Base-by-base conservation (phyloP, 1,284 basidiomycete species). In the Mrakiaceae sp. region DNA sequence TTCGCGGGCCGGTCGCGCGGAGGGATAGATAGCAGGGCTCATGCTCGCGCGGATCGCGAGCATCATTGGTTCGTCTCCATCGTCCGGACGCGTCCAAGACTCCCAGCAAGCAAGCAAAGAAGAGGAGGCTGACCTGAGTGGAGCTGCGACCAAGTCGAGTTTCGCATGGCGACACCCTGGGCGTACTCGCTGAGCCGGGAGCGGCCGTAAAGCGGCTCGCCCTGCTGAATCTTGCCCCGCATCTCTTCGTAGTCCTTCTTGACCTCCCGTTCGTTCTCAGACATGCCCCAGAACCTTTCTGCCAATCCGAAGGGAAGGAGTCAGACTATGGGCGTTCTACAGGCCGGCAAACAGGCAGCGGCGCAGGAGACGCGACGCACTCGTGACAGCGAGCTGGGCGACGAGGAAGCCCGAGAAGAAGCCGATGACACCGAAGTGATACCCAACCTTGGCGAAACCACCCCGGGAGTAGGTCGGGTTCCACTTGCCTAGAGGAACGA, bases 271-370 rank as follows among this genome's bases (percentile, higher is more conserved):
- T 83, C 84, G 79, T 99, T 99, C 80, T 98, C 95, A 39, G 82
- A 80, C 88, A 90, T 94, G 60, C 95, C 95, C 90, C 90, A 94
- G 82, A 98, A 95, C 55, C 95, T 92, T 77, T 87, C 93, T 92
- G 51, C 40, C 6, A 8, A 55, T 64, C 47, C n/a, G 87, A 68
- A 93, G 80, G 10, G 84, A 82, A 47, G 81, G 80, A 12, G 91
- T 91, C 72, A 88, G 87, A 12, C 10, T n/a, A 39, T 27, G 50
- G 50, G 14, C 50, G 50, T 12, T 12, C 11, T 12, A 83, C 12
- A 11, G 39, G 27, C 5, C 27, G 47, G 9, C 27, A 12, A 50
- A 12, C 11, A 4, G 2, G 27, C 16, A 16, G 42, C 39, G 14
- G 27, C 16, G 44, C 7, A n/a, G n/a, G n/a, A 50, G 47, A 48